Evolutionary conservation across 2,329 filamentous ascomycete species (phyloP), one percentile per base, ranked within the genome.

Genomic region (Xylaria arbuscula): DNA sequence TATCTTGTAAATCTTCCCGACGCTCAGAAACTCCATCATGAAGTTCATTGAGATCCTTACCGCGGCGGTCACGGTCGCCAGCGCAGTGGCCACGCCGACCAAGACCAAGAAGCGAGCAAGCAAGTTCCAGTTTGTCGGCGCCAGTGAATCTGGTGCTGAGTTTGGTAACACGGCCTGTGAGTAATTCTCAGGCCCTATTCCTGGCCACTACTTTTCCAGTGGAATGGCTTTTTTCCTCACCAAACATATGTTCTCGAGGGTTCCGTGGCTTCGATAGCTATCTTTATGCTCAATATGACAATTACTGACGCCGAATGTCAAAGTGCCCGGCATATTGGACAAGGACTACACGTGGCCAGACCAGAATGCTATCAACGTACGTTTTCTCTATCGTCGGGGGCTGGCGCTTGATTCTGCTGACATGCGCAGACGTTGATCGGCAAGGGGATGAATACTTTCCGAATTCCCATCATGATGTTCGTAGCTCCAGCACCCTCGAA

Each of bases 311-410:
- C 5, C 5, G 28, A 28, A 5, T 28, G 28, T 28, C 28, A 28
- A 28, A 28, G 28, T 89, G 38, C 88, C 89, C 1, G 89, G 89
- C 10, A 78, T 78, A 1, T 81, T 86, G 64, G 84, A 82, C 58
- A 89, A 82, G 62, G 87, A 91, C 72, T 91, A 86, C 74, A 89
- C 81, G 24, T 91, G 87, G 84, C 88, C 88, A 1, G 83, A 85
- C 58, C 79, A 85, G 45, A 81, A 81, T 13, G 76, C 81, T 28
- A 79, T 82, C 62, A 77, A 79, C 65, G 80, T 81, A 64, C 56
- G 78, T 59, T 55, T 55, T 34, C 17, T 54, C 8, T 38, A 28
- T 42, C 22, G 32, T 58, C 32, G 11, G 11, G 17, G 19, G 34
- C 1, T 11, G 34, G 28, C 22, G n/a, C 34, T 38, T 51, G 17